phyloP scores from a whole-genome alignment of 2,329 filamentous ascomycete species.

The Nemania abortiva region DNA sequence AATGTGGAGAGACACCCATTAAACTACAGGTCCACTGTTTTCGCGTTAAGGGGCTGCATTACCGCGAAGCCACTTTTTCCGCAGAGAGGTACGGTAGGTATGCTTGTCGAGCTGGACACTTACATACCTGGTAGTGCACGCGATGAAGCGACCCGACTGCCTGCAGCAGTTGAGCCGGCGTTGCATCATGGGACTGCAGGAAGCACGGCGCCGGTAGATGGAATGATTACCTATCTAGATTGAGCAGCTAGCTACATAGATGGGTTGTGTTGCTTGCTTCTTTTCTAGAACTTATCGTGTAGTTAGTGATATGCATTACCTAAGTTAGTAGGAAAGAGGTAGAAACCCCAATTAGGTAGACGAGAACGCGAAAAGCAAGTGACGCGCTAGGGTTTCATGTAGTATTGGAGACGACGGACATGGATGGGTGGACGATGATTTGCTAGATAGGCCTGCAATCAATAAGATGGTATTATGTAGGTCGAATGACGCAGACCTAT shows the following conservation, averaged over 20 bases:
- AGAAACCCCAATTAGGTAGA: not conserved
- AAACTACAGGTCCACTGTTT: constrained; percentile 23
- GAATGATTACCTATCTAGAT: constrained; percentile 3
- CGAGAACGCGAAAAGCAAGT: constrained; percentile 20
- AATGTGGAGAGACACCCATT: constrained; percentile 40
- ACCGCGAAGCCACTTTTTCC: constrained; percentile 6
- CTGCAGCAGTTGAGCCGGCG: constrained; percentile 7
- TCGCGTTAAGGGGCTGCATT: constrained; percentile 29
- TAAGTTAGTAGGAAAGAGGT: not conserved
- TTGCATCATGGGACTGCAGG: constrained; percentile 16
- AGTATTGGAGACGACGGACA: constrained; percentile 11
- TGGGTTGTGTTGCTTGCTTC: too few relatives aligned
- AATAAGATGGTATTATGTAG: not conserved
- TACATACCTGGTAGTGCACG: not conserved
- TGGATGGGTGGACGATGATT: constrained; percentile 8
- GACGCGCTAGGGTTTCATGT: constrained; percentile 15
- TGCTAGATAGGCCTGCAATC: not conserved
- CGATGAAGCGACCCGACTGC: constrained; percentile 21
- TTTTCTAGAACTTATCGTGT: too few relatives aligned
- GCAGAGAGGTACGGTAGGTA: not conserved
- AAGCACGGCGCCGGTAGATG: constrained; percentile 23
- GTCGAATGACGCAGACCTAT: not conserved
- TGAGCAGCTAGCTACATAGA: not conserved
- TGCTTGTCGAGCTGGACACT: not conserved
- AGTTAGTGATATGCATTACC: not conserved